phyloP scores from a whole-genome alignment of 495 filamentous ascomycete genomes.

The Xanthoparmelia taractica region DNA sequence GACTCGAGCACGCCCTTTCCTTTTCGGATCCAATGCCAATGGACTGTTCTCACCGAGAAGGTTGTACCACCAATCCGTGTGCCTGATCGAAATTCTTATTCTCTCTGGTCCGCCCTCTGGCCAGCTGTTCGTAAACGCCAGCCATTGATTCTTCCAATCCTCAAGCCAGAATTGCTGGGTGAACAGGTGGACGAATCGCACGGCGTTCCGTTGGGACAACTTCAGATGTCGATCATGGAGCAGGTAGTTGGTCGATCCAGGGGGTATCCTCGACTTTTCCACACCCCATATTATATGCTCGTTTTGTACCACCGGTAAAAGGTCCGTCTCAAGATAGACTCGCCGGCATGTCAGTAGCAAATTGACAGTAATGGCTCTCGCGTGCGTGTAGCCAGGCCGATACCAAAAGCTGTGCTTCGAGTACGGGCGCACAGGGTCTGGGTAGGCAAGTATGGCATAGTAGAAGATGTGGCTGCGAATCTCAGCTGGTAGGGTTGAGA shows the following conservation, averaged over 20 bases:
- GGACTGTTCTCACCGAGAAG: conserved; percentile 27
- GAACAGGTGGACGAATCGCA: conserved; percentile 25
- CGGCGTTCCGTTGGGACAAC: conserved; percentile 1
- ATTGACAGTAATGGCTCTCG: conserved; percentile 16
- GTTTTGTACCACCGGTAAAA: conserved; percentile 27
- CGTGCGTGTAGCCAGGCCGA: conserved; percentile 28
- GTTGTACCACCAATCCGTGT: conserved; percentile 33
- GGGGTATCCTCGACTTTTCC: conserved; percentile 8
- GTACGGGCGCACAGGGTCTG: conserved; percentile 23
- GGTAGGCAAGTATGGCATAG: conserved; percentile 26
- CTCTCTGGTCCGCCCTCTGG: neutral
- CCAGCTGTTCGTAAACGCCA: conserved; percentile 12
- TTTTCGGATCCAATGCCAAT: conserved; percentile 24
- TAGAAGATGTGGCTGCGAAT: conserved; percentile 28
- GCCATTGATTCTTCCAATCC: conserved; percentile 16
- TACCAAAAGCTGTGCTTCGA: conserved; percentile 25
- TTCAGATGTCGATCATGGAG: conserved; percentile 10
- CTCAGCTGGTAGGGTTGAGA: conserved; percentile 30
- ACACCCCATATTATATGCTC: conserved; percentile 24
- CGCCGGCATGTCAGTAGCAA: conserved; percentile 30
- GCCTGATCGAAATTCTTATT: conserved; percentile 27
- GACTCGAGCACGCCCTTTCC: conserved; percentile 18
- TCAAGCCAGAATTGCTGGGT: conserved; percentile 30
- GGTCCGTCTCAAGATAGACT: conserved; percentile 29
- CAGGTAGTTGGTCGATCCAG: neutral